phyloP scores from a whole-genome alignment of 306 rosid genomes.

The Betula pendula region DNA sequence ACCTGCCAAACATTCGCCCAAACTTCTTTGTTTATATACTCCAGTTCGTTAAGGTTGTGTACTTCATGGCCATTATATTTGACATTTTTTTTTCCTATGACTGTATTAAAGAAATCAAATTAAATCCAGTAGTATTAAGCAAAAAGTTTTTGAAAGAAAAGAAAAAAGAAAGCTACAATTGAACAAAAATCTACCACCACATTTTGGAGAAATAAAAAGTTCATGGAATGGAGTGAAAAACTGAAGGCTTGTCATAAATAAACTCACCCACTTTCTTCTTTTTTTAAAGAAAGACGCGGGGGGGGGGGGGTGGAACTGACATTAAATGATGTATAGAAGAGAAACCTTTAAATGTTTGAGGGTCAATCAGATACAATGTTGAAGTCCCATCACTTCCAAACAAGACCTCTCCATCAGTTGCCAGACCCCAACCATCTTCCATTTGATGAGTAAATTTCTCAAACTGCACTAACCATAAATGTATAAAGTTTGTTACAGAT shows the following conservation, averaged over 20 bases:
- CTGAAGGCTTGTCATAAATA: neutral
- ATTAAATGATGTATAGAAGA: constrained; percentile 2
- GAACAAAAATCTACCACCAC: neutral
- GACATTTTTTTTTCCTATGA: constrained; percentile 49
- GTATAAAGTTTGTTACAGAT: constrained; percentile 25
- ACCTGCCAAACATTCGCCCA: constrained; percentile 89
- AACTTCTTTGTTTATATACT: constrained; percentile 77
- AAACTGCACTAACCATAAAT: constrained; percentile 40
- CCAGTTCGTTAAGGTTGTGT: constrained; percentile 82
- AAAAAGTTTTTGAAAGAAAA: constrained; percentile 14
- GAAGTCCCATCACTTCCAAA: constrained; percentile 95
- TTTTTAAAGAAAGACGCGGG: no score
- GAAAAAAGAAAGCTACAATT: neutral
- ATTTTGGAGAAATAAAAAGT: neutral
- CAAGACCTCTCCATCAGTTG: constrained; percentile 81
- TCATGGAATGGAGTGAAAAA: neutral
- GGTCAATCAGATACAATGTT: constrained; percentile 69
- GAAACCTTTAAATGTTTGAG: constrained; percentile 64
- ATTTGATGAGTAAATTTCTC: constrained; percentile 69
- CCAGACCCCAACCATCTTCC: constrained; percentile 97
- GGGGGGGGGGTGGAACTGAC: constrained; percentile 2
- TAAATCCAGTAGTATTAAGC: constrained; percentile 10
- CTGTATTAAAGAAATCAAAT: constrained; percentile 42
- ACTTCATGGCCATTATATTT: constrained; percentile 69
- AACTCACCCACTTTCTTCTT: no score